These are phyloP conservation scores for Asterophora parasitica DNA, from an alignment of 768 basidiomycete genomes.

Conservation along the genomic window DNA sequence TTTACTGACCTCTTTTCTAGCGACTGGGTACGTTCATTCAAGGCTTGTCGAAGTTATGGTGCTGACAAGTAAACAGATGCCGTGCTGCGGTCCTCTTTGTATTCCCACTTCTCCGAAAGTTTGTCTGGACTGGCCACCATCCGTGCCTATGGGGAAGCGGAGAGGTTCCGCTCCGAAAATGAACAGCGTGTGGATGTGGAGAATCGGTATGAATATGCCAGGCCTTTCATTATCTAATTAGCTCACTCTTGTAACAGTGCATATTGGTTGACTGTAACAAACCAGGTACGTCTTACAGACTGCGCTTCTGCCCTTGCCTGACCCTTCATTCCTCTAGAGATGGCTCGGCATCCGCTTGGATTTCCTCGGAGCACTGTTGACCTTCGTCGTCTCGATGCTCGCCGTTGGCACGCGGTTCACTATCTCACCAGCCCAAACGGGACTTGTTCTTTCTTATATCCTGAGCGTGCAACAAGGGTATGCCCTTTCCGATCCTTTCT, in stretches of 20 bases:
- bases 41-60: background rate
- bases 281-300: constrained; percentile 48
- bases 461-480: constrained; percentile 70
- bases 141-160: constrained; percentile 77
- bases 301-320: background rate
- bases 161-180: constrained; percentile 76
- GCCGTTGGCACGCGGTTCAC: constrained; percentile 68
- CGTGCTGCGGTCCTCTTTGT: constrained; percentile 79
- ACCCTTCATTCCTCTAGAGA: constrained; percentile 36
- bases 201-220: constrained; percentile 47
- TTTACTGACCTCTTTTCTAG: constrained; percentile 22
- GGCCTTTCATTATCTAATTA: background rate
- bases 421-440: constrained; percentile 77
- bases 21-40: constrained; percentile 42
- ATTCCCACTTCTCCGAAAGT: constrained; percentile 91
- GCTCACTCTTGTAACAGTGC: constrained; percentile 41
- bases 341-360: constrained; percentile 93
- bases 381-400: constrained; percentile 76
- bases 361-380: constrained; percentile 66
- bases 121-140: constrained; percentile 84
- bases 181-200: constrained; percentile 74
- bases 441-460: constrained; percentile 75
- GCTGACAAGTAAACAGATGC: constrained; percentile 47
- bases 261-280: constrained; percentile 82
- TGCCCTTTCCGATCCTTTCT: constrained; percentile 9